A percentile compares a stretch with the other conserved stretches of the same genome.
Conservation (phyloP, 352 stramenopile species). For the Phytophthora brassicae region DNA sequence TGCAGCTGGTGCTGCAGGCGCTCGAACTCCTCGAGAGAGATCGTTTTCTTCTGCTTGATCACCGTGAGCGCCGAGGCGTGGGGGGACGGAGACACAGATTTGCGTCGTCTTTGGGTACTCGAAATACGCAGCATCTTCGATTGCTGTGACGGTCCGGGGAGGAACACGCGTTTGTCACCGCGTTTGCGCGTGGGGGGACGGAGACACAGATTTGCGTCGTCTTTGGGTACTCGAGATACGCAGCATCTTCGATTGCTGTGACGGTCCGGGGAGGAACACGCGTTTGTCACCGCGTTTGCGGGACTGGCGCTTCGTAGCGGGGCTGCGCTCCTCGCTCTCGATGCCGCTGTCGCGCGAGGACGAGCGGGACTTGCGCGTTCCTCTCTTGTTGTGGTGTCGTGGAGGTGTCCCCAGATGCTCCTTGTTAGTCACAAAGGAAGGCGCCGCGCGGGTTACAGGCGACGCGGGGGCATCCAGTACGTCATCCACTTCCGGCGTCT, state of each 20-base stretch:
- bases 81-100: conserved; percentile 38
- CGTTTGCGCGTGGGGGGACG: conserved; percentile 44
- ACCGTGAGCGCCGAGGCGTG: conserved; percentile 54
- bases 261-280: conserved; percentile 44
- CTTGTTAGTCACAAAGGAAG: conserved; percentile 22
- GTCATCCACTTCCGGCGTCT: conserved; percentile 24
- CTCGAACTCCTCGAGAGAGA: conserved; percentile 79
- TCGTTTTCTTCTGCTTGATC: conserved; percentile 80
- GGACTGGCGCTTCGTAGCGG: conserved; percentile 29
- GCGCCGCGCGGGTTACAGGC: conserved; percentile 18
- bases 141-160: conserved; percentile 45
- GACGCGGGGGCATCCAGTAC: conserved; percentile 11
- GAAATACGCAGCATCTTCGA: conserved; percentile 51
- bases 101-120: conserved; percentile 24
- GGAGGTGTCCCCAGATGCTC: conserved; percentile 16
- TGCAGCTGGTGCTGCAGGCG: conserved; percentile 62
- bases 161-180: conserved; percentile 47
- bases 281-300: conserved; percentile 48
- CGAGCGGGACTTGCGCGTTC: conserved; percentile 23
- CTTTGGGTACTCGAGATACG: conserved; percentile 34
- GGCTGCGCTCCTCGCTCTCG: conserved; percentile 33
- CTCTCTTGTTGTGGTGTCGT: conserved; percentile 14
- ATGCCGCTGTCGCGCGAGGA: conserved; percentile 28
- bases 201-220: conserved; percentile 32
- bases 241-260: conserved; percentile 53